phyloP scores from a whole-genome alignment of 2,329 filamentous ascomycete species.

The Ilyonectria sp. region DNA sequence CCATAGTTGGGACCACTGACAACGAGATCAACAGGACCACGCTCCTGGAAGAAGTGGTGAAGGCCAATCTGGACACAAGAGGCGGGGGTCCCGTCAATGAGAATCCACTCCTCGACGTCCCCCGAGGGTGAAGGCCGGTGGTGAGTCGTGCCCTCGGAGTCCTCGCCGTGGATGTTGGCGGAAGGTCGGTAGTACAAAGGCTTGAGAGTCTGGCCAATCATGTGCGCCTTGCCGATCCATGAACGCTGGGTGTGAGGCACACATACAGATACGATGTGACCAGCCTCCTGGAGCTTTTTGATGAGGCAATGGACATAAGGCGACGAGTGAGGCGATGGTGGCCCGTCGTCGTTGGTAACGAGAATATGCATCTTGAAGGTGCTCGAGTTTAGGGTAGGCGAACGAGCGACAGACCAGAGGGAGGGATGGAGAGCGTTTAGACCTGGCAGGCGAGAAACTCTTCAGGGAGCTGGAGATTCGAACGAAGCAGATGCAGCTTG shows the following conservation, averaged over 20 bases:
- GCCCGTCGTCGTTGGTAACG: constrained; percentile 85
- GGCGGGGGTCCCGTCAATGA: constrained; percentile 86
- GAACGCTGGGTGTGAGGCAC: constrained; percentile 93
- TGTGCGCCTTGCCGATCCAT: constrained; percentile 98
- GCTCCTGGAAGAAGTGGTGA: constrained; percentile 82
- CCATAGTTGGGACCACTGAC: constrained; percentile 88
- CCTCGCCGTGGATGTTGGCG: constrained; percentile 57
- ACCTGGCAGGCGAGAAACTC: not conserved
- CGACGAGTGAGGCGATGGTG: constrained; percentile 82
- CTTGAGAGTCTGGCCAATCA: constrained; percentile 90
- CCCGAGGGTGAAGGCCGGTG: constrained; percentile 67
- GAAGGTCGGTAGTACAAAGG: constrained; percentile 84
- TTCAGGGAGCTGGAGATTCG: not conserved
- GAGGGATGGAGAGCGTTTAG: not conserved
- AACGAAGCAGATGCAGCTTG: constrained; percentile 1
- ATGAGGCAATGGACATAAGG: constrained; percentile 86
- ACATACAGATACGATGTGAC: constrained; percentile 91
- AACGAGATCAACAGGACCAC: constrained; percentile 81
- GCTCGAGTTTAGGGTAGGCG: not conserved
- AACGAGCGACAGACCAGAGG: constrained; percentile 2
- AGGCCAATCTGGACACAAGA: constrained; percentile 87
- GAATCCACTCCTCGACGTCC: constrained; percentile 81
- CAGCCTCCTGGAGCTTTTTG: constrained; percentile 77
- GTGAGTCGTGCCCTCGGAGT: constrained; percentile 76
- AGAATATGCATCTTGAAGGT: constrained; percentile 72